phyloP scores from a whole-genome alignment of 2,329 filamentous ascomycete species.

The Parasarocladium wereldwijsianum region DNA sequence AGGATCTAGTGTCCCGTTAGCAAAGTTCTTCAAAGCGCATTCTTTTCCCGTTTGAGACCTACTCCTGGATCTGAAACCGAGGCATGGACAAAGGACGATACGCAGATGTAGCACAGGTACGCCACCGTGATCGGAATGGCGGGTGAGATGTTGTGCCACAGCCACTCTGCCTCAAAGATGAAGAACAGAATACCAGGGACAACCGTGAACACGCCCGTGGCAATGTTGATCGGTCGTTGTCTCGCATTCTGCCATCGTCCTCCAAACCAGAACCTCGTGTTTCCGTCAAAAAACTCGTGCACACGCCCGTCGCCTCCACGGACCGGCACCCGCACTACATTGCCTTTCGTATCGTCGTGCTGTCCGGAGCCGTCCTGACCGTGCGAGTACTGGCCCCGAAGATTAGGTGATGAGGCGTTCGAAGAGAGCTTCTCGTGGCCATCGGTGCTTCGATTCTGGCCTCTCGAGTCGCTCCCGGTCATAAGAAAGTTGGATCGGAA shows the following conservation, averaged over 20 bases:
- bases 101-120: constrained; percentile 79
- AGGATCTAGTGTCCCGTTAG: constrained; percentile 51
- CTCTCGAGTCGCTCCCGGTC: constrained; percentile 37
- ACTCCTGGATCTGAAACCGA: constrained; percentile 87
- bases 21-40: not conserved
- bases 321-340: too few relatives aligned
- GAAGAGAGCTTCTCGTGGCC: constrained; percentile 78
- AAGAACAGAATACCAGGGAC: constrained; percentile 75
- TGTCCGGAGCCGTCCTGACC: not conserved
- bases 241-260: constrained; percentile 80
- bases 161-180: constrained; percentile 66
- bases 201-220: constrained; percentile 67
- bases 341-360: constrained; percentile 13
- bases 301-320: constrained; percentile 55
- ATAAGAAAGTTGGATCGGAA: constrained; percentile 64
- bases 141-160: constrained; percentile 77
- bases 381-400: constrained; percentile 27
- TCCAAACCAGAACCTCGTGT: constrained; percentile 77
- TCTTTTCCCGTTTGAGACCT: constrained; percentile 24
- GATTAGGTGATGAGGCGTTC: constrained; percentile 57
- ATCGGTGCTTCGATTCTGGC: constrained; percentile 39
- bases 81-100: constrained; percentile 89
- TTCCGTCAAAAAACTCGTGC: constrained; percentile 86
- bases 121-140: constrained; percentile 81
- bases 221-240: constrained; percentile 77